Evolutionary conservation across 345 rosid species (phyloP), one percentile per base, ranked within the genome.

Genomic region (Trapa incisa): DNA sequence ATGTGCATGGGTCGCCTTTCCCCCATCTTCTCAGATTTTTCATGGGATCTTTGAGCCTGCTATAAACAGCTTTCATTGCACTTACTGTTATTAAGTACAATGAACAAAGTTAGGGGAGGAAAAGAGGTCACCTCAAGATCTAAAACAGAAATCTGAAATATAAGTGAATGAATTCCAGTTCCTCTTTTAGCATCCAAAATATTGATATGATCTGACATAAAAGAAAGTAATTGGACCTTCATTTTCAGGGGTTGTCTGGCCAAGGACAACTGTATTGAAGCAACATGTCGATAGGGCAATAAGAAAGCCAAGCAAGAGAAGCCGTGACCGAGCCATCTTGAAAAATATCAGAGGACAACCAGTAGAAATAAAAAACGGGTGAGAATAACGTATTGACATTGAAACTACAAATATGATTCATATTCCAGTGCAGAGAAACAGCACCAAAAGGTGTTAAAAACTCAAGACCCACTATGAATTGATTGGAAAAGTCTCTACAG

Each of bases 1-100:
- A 81, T 43, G 75, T 74, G 75, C 99, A 91, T 0, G 99, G 99
- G 69, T 94, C 99, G 42, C 92, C 92, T 22, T 78, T 76, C 14
- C 70, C 70, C 99, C 99, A 94, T 65, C 84, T 83, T 43, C 78
- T 83, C 75, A 94, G 77, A 69, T 82, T 84, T n/a, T 71, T 77
- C 60, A 78, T 68, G 36, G 81, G 66, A 79, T 94, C 99, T 43
- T 72, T 35, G 69, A 94, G 83, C 71, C 74, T 74, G 3, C 36
- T 70, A 81, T 36, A 81, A 66, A 91, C 77, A 15, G 63, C 86
- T 57, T 68, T 73, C 80, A 94, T 77, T 39, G 97, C 95, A 56
- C 61, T 70, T 72, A 87, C 97, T 94, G 65, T 37, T 57, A 38
- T 5, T 5, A 6, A 39, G 39, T 48, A 42, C 9, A 38, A 69